Base-by-base conservation (phyloP, 352 stramenopile genomes). In the Pythium sukuiense region DNA sequence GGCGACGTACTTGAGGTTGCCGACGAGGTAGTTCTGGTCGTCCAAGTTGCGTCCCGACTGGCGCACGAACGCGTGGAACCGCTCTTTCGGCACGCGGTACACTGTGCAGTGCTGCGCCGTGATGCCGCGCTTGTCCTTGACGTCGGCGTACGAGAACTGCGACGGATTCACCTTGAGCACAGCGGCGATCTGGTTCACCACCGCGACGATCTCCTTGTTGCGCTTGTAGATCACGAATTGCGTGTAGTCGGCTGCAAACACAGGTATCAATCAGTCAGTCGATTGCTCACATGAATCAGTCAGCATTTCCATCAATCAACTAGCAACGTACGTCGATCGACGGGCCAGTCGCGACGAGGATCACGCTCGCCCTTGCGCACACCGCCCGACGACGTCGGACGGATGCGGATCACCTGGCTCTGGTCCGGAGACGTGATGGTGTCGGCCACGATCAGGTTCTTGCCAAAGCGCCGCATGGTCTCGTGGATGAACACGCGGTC, bases 191-290 rank as follows among this genome's bases (percentile, higher is more conserved):
- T 95, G 86, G 59, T 84, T 83, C 65, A 95, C 80, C 52, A 94
- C 83, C 9, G 83, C 83, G 35, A 87, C 82, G 20, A 94, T 98
- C 35, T 99, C 97, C 60, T 94, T 92, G 76, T 99, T 99, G 67
- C 97, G 92, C 75, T 98, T 99, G 83, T 98, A 98, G 18, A 99
- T 69, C 37, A 98, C 93, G 76, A 99, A 99, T 66, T 93, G 83
- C 50, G 98, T 73, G 77, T 95, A 99, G 50, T 98, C 84, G 61
- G 88, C 89, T 83, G 59, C 45, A 43, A 76, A 82, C 71, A 14
- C 11, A 30, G 24, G 18, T 16, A 79, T 85, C 8, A 48, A 58
- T 20, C 9, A 78, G 12, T 55, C 48, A 55, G 46, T 53, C n/a
- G 16, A 5, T 32, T 37, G 14, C 5, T n/a, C 26, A 58, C 20